Base-by-base conservation (phyloP, 163 green algal species). In the Coccomyxa subellipsoidea region DNA sequence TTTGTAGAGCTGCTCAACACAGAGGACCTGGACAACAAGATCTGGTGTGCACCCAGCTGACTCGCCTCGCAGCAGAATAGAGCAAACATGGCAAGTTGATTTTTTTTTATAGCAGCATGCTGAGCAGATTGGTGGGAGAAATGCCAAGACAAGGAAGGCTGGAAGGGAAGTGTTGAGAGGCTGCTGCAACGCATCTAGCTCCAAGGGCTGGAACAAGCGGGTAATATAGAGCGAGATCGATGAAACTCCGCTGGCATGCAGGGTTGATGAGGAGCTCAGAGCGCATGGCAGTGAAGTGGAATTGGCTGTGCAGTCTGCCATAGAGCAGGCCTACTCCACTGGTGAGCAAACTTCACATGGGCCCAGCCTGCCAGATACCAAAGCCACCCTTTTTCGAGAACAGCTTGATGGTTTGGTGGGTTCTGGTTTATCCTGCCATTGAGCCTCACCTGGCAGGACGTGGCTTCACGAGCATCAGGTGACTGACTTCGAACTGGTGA, bases 11-110 rank as follows among this genome's bases (percentile, higher is more conserved):
- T 84, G 15, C 15, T 84, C 12, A 10, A 32, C 31, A 71, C 80
- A 10, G 31, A 84, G 9, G 32, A 84, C 39, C 70, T 84, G 47
- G 80, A 84, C 38, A 71, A 38, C 29, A 38, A 83, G 69, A 69
- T 83, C 38, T 78, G 66, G 79, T 83, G 59, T 0, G 18, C 69
- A 47, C 71, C 35, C 71, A 69, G 66, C 10, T 47, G n/a, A n/a
- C n/a, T n/a, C n/a, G n/a, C n/a, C n/a, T 38, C 38, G 70, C 9
- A 0, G 3, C 15, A 21, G n/a, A 76, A 54, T 69, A 82, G 54
- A 18, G 12, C 47, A 66, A 12, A 66, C 47, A 66, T 29, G 47
- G 12, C 12, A 12, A 66, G 12, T 66, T 12, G 47, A 66, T 29
- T 29, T 66, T 18, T 66, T 66, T 29, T 18, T 12, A 12, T 66